Conservation (phyloP, 2,329 filamentous ascomycete genomes). For the Fusarium sp. region DNA sequence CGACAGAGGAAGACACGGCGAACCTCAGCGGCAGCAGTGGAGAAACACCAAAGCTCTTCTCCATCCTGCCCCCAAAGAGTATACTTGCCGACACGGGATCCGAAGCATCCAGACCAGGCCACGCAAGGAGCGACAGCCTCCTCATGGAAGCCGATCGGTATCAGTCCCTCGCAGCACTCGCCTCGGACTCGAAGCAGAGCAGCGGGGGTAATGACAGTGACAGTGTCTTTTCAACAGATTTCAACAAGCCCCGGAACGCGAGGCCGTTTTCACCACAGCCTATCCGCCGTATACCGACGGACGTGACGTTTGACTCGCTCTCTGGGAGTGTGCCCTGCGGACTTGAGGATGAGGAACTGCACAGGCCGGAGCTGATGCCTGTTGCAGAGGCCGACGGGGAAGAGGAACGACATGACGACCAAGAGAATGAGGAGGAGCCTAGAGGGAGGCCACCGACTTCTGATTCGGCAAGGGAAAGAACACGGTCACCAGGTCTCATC, state of each 20-base stretch:
- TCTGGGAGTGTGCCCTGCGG: conserved; percentile 38
- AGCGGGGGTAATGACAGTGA: conserved; percentile 57
- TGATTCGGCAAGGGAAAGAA: conserved; percentile 22
- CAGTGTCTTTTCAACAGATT: conserved; percentile 66
- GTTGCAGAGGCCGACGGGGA: conserved; percentile 37
- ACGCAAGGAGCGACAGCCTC: conserved; percentile 66
- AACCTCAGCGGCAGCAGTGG: conserved; percentile 50
- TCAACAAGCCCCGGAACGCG: conserved; percentile 65
- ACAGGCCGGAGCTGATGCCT: conserved; percentile 37
- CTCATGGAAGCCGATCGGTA: conserved; percentile 65
- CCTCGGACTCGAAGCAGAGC: conserved; percentile 42
- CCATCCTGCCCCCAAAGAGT: conserved; percentile 72
- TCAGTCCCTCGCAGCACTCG: conserved; percentile 67
- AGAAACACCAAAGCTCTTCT: conserved; percentile 66
- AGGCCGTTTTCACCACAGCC: conserved; percentile 72
- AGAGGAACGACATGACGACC: conserved; percentile 22
- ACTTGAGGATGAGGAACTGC: conserved; percentile 36
- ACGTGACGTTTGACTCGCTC: conserved; percentile 56
- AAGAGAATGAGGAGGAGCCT: conserved; percentile 27
- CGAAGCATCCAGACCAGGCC: conserved; percentile 51
- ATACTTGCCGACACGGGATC: conserved; percentile 67
- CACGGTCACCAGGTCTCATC: conserved; percentile 44
- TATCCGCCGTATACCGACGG: conserved; percentile 55
- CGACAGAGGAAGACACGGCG: conserved; percentile 53
- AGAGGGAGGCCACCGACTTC: conserved; percentile 32